phyloP scores from a whole-genome alignment of 2,329 filamentous ascomycete genomes.

The Alternaria triticimaculans region DNA sequence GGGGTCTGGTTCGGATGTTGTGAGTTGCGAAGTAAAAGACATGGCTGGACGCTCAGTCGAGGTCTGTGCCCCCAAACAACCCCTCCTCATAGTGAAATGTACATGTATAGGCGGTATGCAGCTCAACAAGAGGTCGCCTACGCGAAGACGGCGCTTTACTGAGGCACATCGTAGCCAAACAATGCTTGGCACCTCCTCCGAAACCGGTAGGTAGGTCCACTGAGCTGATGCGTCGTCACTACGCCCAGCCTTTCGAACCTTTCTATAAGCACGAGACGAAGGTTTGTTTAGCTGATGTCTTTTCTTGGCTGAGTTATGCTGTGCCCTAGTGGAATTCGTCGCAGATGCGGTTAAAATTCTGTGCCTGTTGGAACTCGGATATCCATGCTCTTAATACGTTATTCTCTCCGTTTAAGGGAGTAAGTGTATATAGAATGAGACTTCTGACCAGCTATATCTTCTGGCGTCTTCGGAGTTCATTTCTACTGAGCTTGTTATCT shows the following conservation, averaged over 20 bases:
- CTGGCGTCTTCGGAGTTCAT: not conserved
- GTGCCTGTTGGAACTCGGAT: not conserved
- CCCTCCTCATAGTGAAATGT: not conserved
- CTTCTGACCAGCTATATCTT: not conserved
- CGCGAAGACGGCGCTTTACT: not conserved
- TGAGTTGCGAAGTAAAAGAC: not conserved
- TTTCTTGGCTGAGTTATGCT: not conserved
- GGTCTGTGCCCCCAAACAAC: not conserved
- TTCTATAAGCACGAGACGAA: not conserved
- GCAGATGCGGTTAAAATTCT: not conserved
- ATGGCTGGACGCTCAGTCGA: not conserved
- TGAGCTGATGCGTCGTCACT: not conserved
- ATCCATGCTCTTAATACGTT: not conserved
- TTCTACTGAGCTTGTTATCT: not conserved
- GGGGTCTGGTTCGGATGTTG: not conserved
- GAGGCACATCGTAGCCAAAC: not conserved
- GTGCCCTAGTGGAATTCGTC: not conserved
- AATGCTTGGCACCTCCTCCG: not conserved
- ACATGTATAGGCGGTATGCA: not conserved
- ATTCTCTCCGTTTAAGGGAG: accelerated
- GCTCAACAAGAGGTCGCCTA: not conserved
- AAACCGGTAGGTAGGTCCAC: not conserved
- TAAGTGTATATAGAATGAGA: not conserved
- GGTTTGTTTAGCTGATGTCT: not conserved
- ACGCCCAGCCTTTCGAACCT: not conserved